Base-by-base conservation (phyloP, 441 rosid species). In the Melastoma candidum region DNA sequence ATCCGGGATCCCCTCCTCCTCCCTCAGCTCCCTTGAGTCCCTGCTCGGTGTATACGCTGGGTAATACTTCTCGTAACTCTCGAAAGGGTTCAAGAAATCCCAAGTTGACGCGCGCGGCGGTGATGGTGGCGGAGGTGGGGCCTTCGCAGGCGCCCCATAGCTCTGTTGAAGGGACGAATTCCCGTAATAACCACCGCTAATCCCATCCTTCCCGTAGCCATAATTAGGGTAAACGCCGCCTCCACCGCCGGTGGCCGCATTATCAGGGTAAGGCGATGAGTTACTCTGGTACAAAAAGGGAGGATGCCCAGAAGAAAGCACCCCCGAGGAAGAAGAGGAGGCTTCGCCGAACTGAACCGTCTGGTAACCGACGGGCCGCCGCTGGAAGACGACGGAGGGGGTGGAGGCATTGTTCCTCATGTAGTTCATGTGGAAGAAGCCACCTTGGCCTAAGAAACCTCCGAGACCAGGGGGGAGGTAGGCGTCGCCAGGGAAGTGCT, bases 1-100 rank as follows among this genome's bases (percentile, higher is more conserved):
- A 56, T 93, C 98, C 57, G 98, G 98, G 6, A 93, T 86, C 29
- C 95, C 97, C 66, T 89, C 97, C 66, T 77, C 95, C 24, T 93
- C 96, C 56, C 98, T 83, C 52, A 86, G 58, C 49, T 89, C 97
- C 69, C 74, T 84, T 0, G 79, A 93, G 58, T 89, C 72, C 72
- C 88, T 56, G 61, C 77, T 78, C 36, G 93, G 84, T 12, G 83
- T 68, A 41, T 80, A 73, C 11, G 72, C 36, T 6, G 72, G 73
- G 51, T 79, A 74, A 47, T 46, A 69, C 63, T 68, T 77, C 5
- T 81, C 90, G 52, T 63, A 53, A 46, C 58, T 67, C 32, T 73
- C 85, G 14, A 93, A 93, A n/a, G 64, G 73, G 36, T 86, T 83
- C 69, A 89, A 66, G 56, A 81, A 89, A 27, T 89, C 99, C 96